Percentiles rank a stretch among this genome's conserved stretches.
phyloP scores from a whole-genome alignment of 768 basidiomycete genomes.

The Tulasnella sp. region DNA sequence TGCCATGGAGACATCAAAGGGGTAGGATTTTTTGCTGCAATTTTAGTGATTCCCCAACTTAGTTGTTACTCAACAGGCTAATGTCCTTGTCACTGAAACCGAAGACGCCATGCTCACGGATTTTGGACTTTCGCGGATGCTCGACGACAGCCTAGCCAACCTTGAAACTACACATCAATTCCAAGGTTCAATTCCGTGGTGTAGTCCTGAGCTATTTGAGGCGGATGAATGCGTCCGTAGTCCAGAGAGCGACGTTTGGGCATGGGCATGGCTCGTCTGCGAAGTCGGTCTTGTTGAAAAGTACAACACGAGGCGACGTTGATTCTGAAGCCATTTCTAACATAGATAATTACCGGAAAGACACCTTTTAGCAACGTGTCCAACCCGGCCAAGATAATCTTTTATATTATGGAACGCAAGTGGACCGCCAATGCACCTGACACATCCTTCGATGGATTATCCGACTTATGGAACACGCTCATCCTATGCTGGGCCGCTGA shows the following conservation, averaged over 20 bases:
- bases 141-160: not conserved
- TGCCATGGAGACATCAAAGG: conserved; percentile 18
- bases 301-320: not conserved
- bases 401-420: not conserved
- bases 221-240: not conserved
- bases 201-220: conserved; percentile 4
- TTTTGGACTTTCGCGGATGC: conserved; percentile 11
- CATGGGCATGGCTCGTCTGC: not conserved
- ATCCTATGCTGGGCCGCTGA: not conserved
- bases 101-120: not conserved
- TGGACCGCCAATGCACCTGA: not conserved
- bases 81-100: conserved; percentile 18
- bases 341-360: conserved; percentile 6
- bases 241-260: conserved; percentile 17
- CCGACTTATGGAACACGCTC: not conserved
- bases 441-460: not conserved
- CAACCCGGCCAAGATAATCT: not conserved
- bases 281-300: not conserved
- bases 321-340: not conserved
- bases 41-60: not conserved
- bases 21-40: not conserved
- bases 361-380: not conserved
- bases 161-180: not conserved
- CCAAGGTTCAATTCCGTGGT: conserved; percentile 13
- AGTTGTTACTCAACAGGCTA: not conserved